Evolutionary conservation across 805 yeast species (phyloP), one percentile per base, ranked within the genome.

Genomic region (Nakazawaea populi): DNA sequence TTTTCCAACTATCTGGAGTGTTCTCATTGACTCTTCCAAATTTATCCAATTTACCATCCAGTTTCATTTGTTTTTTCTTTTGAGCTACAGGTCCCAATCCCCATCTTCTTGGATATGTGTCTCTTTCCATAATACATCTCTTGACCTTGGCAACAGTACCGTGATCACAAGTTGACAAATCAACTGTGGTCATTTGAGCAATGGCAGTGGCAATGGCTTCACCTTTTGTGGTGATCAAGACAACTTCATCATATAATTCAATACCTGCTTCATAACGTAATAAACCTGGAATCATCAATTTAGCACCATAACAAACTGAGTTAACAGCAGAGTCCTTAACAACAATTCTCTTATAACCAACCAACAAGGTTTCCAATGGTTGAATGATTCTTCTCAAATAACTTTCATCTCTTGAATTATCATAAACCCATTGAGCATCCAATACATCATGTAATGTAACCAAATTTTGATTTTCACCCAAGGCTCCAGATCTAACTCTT

Each of bases 101-200:
- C 99, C 99, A 94, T 80, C 97, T 86, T 80, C 99, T 87, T 74
- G 99, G 99, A 72, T 94, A 94, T 48, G 96, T 82, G 71, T 94
- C 99, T 77, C 99, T 86, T 77, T 94, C 99, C 99, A 94, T 94
- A 63, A 94, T 94, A 77, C 98, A 92, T 77, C 99, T 88, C 81
- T 94, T 94, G 65, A 94, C 96, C 77, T 89, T 90, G 59, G 99
- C 97, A 64, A 92, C 99, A 54, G 91, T 90, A 64, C 99, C 99
- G 68, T 94, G 99, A 72, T 94, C 99, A 73, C 98, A 92, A 34
- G 94, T 74, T 55, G 97, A 91, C 62, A 94, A 79, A 68, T 94
- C 99, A 54, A 91, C 97, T 54, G 97, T 89, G 53, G 98, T 86
- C 99, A 94, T 94, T 75, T 92, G 97, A 53, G 98, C 97, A 72